phyloP scores from a whole-genome alignment of 257 asterid genomes.

The Ballota nigra region DNA sequence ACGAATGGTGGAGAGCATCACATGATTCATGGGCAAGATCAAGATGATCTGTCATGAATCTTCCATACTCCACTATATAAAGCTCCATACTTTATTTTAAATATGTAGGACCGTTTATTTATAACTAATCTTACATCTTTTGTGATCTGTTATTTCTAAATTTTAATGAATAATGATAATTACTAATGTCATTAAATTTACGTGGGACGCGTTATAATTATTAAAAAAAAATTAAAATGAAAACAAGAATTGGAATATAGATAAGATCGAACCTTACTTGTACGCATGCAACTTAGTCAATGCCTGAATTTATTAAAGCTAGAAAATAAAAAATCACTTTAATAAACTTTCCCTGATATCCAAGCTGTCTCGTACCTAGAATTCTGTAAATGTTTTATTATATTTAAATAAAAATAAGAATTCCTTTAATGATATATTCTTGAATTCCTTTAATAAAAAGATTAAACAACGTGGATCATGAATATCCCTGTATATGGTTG shows the following conservation, averaged over 20 bases:
- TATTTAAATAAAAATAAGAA: background rate
- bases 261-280: background rate
- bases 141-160: too few relatives aligned
- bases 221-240: background rate
- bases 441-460: background rate
- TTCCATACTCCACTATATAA: background rate
- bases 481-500: background rate
- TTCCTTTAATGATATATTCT: background rate
- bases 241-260: background rate
- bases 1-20: background rate
- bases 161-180: background rate
- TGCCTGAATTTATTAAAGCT: background rate
- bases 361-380: background rate
- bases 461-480: background rate
- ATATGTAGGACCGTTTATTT: too few relatives aligned
- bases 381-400: background rate
- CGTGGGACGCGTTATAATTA: background rate
- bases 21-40: slow-evolving; percentile 14
- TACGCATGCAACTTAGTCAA: background rate
- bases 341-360: background rate
- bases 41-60: slow-evolving; percentile 7
- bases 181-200: background rate
- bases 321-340: background rate
- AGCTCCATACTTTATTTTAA: background rate
- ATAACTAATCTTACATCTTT: too few relatives aligned